Evolutionary conservation across 164 flowering plant species (phyloP).

Genomic region (Stephania cephalantha): DNA sequence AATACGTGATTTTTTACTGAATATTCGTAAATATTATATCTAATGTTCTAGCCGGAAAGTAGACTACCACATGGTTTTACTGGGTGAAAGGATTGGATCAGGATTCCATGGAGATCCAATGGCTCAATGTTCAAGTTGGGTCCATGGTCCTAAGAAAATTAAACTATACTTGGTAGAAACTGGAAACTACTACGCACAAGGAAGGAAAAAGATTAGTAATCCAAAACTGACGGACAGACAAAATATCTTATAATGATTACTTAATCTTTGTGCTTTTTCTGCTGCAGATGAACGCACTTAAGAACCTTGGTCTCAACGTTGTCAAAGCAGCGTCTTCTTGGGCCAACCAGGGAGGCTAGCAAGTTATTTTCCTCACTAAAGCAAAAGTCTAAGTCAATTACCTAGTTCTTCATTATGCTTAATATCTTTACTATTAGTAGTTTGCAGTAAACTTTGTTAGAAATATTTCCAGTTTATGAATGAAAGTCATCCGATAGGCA

Average conservation of each 20-base stretch:
- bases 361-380: constrained; percentile 80
- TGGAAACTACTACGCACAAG: neutral
- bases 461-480: neutral
- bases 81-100: neutral
- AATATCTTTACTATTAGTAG: too few species aligned
- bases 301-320: constrained; percentile 10
- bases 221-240: neutral
- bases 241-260: constrained; percentile 22
- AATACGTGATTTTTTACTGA: neutral
- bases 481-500: neutral
- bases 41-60: neutral
- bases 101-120: neutral
- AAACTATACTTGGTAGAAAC: neutral
- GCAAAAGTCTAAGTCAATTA: constrained; percentile 46
- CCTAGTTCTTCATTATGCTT: neutral
- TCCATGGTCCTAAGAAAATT: neutral
- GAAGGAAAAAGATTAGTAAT: neutral
- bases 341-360: constrained; percentile 97
- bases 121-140: neutral
- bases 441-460: neutral
- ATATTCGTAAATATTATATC: too few species aligned
- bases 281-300: too few species aligned
- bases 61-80: neutral
- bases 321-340: constrained; percentile 82
- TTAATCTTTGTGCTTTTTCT: too few species aligned